Evolutionary conservation across 805 yeast genomes (phyloP).

Genomic region (Zygosaccharomyces bailii): DNA sequence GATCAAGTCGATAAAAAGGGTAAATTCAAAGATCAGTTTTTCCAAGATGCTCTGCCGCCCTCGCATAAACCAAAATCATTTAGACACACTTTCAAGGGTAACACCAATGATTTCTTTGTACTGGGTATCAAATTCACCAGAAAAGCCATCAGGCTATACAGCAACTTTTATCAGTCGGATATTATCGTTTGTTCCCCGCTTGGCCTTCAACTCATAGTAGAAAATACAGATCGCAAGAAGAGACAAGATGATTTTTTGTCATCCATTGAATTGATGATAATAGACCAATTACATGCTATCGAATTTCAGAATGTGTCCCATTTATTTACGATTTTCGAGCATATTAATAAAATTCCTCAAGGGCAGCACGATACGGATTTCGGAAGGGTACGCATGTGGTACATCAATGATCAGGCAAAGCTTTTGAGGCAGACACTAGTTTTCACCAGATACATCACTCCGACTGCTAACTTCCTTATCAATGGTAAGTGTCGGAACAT

Average conservation of each 20-base stretch:
- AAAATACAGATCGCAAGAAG: slow-evolving; percentile 53
- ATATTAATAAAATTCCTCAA: slow-evolving; percentile 72
- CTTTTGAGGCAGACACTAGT: slow-evolving; percentile 73
- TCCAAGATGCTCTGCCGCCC: slow-evolving; percentile 45
- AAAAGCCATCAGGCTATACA: slow-evolving; percentile 77
- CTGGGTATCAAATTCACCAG: slow-evolving; percentile 89
- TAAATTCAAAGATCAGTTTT: slow-evolving; percentile 70
- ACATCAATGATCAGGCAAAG: slow-evolving; percentile 75
- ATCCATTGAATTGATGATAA: slow-evolving; percentile 75
- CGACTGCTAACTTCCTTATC: slow-evolving; percentile 68
- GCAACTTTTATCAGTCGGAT: slow-evolving; percentile 82
- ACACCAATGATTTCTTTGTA: slow-evolving; percentile 86
- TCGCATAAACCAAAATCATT: slow-evolving; percentile 78
- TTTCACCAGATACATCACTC: slow-evolving; percentile 74
- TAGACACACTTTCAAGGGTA: slow-evolving; percentile 75
- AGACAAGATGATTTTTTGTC: slow-evolving; percentile 78
- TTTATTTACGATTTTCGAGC: slow-evolving; percentile 62
- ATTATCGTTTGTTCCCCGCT: slow-evolving; percentile 87
- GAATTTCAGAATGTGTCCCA: slow-evolving; percentile 95
- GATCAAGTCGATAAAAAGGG: slow-evolving; percentile 78
- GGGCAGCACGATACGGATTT: slow-evolving; percentile 83
- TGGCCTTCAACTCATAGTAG: slow-evolving; percentile 77
- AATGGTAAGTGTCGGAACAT: slow-evolving; percentile 50
- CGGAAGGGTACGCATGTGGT: slow-evolving; percentile 88
- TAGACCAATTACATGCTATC: slow-evolving; percentile 82